Conservation (phyloP, 495 filamentous ascomycete species). For the Trichoderma gamsii region DNA sequence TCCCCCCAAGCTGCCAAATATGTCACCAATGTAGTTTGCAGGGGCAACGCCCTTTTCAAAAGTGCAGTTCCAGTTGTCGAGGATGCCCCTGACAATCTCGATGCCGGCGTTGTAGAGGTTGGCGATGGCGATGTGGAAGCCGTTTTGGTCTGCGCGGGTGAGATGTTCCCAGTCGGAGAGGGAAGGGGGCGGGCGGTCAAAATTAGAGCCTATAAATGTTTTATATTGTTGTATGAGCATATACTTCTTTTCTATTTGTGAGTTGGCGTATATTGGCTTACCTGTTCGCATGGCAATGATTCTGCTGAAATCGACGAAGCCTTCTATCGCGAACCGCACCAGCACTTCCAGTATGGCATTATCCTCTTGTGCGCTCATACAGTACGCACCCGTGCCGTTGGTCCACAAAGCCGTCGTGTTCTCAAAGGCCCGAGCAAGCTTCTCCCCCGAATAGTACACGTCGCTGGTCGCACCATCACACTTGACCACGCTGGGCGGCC, state of each 20-base stretch:
- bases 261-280: background rate
- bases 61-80: constrained; percentile 51
- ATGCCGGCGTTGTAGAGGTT: constrained; percentile 66
- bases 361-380: constrained; percentile 68
- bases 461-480: constrained; percentile 68
- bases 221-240: background rate
- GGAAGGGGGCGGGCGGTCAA: constrained; percentile 61
- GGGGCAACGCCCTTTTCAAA: constrained; percentile 56
- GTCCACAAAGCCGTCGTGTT: constrained; percentile 60
- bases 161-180: constrained; percentile 50
- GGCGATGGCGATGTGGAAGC: constrained; percentile 49
- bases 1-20: constrained; percentile 62
- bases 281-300: constrained; percentile 67
- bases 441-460: constrained; percentile 61
- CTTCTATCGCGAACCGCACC: constrained; percentile 48
- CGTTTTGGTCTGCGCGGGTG: constrained; percentile 52
- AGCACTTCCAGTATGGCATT: constrained; percentile 65
- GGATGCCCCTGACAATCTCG: constrained; percentile 60
- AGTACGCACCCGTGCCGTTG: constrained; percentile 63
- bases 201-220: constrained; percentile 48
- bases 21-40: constrained; percentile 67
- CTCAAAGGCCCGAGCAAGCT: constrained; percentile 57
- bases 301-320: constrained; percentile 58
- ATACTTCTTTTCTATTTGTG: background rate
- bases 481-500: constrained; percentile 51